Evolutionary conservation across 345 rosid genomes (phyloP).

Genomic region (Eucalyptus tenuipes): DNA sequence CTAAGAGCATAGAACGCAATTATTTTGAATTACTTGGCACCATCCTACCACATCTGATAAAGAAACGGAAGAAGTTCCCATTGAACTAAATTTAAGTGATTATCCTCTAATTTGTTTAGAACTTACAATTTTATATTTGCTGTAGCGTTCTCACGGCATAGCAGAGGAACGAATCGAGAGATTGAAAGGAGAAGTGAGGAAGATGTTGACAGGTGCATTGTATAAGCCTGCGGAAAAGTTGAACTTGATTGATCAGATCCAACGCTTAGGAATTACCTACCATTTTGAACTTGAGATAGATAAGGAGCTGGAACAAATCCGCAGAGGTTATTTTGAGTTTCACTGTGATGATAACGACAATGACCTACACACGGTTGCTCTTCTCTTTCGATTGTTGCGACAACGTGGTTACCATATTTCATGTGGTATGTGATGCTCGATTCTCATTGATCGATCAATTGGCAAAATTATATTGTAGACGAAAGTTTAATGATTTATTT

Average conservation of each 20-base stretch:
- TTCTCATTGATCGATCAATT: neutral
- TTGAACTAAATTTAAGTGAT: neutral
- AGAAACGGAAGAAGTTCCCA: too few species aligned
- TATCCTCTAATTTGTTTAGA: neutral
- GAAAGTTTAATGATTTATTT: neutral
- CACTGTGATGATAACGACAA: neutral
- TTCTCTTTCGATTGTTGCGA: conserved; percentile 12
- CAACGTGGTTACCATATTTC: conserved; percentile 1
- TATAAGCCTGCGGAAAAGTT: neutral
- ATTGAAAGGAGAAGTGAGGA: conserved; percentile 6
- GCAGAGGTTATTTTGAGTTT: neutral
- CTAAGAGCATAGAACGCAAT: fast-evolving
- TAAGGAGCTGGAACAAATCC: neutral
- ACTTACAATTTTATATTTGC: neutral
- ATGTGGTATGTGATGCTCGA: neutral
- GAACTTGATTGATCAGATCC: conserved; percentile 11
- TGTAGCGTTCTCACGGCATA: neutral
- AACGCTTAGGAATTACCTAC: conserved; percentile 8
- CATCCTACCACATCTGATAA: too few species aligned
- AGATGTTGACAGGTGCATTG: neutral
- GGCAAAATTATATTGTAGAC: neutral
- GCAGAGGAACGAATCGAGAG: neutral
- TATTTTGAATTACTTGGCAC: too few species aligned
- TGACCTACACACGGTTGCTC: neutral
- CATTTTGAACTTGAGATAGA: conserved; percentile 8